Evolutionary conservation across 306 rosid species (phyloP).

Genomic region (Vigna nakashimae): DNA sequence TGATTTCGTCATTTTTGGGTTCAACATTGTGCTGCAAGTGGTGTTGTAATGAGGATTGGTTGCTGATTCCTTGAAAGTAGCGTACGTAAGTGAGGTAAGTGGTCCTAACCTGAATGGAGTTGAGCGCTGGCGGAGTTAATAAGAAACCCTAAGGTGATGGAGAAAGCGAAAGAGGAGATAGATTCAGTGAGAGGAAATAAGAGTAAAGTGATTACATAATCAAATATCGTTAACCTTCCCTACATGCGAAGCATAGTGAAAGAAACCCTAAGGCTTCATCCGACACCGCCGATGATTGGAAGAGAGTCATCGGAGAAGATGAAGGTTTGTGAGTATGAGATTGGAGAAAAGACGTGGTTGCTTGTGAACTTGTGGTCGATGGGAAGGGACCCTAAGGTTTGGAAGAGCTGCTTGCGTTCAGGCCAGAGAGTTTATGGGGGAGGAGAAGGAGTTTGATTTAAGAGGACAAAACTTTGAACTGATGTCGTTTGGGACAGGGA

Average conservation of each 20-base stretch:
- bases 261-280: conserved; percentile 80
- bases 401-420: conserved; percentile 66
- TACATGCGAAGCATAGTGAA: conserved; percentile 70
- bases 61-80: too few relatives aligned
- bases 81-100: too few relatives aligned
- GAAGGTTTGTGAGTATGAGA: conserved; percentile 57
- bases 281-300: conserved; percentile 57
- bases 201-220: conserved; percentile 62
- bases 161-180: conserved; percentile 73
- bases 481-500: conserved; percentile 67
- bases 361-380: conserved; percentile 71
- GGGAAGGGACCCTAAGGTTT: conserved; percentile 64
- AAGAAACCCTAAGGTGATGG: conserved; percentile 62
- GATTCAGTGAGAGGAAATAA: conserved; percentile 46
- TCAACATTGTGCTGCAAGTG: too few relatives aligned
- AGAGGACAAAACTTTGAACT: conserved; percentile 64
- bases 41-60: too few relatives aligned
- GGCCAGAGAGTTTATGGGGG: conserved; percentile 61
- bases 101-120: conserved; percentile 22
- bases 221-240: conserved; percentile 66
- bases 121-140: conserved; percentile 67
- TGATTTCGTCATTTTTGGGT: too few relatives aligned
- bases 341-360: conserved; percentile 56
- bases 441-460: conserved; percentile 47
- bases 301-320: conserved; percentile 57